Base-by-base conservation (phyloP, 306 rosid genomes). In the Medicago arabica region DNA sequence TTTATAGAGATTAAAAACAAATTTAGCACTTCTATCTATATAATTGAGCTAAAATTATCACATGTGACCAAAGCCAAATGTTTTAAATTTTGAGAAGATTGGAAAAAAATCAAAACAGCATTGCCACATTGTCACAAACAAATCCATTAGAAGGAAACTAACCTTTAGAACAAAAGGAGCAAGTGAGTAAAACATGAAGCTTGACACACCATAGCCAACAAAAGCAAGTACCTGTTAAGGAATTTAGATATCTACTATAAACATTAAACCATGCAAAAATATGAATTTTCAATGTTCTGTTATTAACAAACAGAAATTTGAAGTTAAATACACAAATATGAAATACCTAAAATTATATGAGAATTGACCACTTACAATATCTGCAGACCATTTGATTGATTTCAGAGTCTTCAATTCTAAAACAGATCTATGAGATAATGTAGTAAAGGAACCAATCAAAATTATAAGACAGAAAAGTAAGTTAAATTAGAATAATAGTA, bases 341-440 rank as follows among this genome's bases (percentile, higher is more conserved):
- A n/a, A n/a, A 55, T 4, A 53, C 28, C 14, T 38, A 67, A 74
- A 15, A 15, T 60, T 8, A 12, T 9, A 15, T 19, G 21, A 4
- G 40, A 47, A 55, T 8, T 13, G 16, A 46, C 38, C 17, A 85
- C 91, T 87, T 85, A 88, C 96, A 70, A 90, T 78, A 51, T 83
- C 75, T 17, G 81, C 18, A 44, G 89, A 83, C 90, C 89, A 88
- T 61, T 39, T 74, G 8, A 87, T 69, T 17, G 91, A 88, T 62
- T 87, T 89, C 75, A 90, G 63, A 11, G 49, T 71, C 88, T 82
- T 83, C 69, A 77, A 67, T 78, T 90, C 96, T 34, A 84, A 1
- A 14, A 87, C 12, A 39, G 88, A 87, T 74, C 96, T 90, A 72
- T 76, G 60, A 68, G 17, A 80, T 78, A 58, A 80, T 69, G 78